Conservation (phyloP, 192 early-diverging fungal species). For the Coemansia sp. region DNA sequence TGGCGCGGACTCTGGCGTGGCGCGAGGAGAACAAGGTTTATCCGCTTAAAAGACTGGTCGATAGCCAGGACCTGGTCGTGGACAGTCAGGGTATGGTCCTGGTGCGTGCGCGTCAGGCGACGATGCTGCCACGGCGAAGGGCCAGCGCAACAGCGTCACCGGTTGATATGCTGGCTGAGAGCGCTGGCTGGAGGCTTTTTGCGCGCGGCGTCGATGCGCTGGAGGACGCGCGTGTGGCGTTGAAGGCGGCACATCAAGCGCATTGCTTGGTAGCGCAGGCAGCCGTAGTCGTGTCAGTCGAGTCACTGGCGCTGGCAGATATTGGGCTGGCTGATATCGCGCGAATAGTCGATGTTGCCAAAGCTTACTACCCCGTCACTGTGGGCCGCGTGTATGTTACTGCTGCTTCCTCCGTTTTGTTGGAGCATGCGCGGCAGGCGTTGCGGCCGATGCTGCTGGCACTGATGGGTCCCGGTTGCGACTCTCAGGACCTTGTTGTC, state of each 20-base stretch:
- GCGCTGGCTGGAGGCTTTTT: slow-evolving; percentile 18
- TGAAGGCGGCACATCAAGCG: slow-evolving; percentile 23
- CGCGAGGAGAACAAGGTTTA: slow-evolving; percentile 49
- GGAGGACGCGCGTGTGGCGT: slow-evolving; percentile 48
- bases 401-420: slow-evolving; percentile 41
- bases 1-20: slow-evolving; percentile 40
- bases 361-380: slow-evolving; percentile 23
- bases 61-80: slow-evolving; percentile 8
- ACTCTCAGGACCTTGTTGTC: background rate
- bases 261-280: slow-evolving; percentile 11
- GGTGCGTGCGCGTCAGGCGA: slow-evolving; percentile 33
- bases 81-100: slow-evolving; percentile 33
- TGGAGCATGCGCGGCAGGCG: slow-evolving; percentile 43
- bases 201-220: slow-evolving; percentile 32
- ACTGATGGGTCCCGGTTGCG: background rate
- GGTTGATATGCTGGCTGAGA: slow-evolving; percentile 1
- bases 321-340: slow-evolving; percentile 7
- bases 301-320: slow-evolving; percentile 43
- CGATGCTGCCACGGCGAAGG: slow-evolving; percentile 17
- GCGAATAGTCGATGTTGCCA: slow-evolving; percentile 16
- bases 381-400: slow-evolving; percentile 44
- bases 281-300: slow-evolving; percentile 40
- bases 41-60: slow-evolving; percentile 14
- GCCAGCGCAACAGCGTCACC: background rate
- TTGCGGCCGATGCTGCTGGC: slow-evolving; percentile 26